These are phyloP conservation scores for Phaffomyces opuntiae DNA, from an alignment of 805 yeast species.

Conservation along the genomic window DNA sequence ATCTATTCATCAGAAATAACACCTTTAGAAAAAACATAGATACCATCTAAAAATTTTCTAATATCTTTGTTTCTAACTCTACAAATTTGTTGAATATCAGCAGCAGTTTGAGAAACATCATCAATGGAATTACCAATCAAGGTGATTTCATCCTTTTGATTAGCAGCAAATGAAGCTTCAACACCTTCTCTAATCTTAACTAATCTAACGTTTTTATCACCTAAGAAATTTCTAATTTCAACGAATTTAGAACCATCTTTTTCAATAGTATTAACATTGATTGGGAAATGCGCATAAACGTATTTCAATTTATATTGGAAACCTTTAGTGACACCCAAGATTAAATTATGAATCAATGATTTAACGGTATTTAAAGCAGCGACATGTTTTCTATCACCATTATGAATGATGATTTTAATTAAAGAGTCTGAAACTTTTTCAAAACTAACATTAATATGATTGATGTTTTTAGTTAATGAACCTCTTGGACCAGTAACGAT, in stretches of 20 bases:
- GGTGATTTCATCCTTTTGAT: conserved; percentile 90
- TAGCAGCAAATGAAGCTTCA: conserved; percentile 67
- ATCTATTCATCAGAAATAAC: conserved; percentile 52
- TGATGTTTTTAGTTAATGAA: conserved; percentile 78
- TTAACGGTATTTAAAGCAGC: conserved; percentile 99
- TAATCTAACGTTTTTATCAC: conserved; percentile 95
- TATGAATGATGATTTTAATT: conserved; percentile 88
- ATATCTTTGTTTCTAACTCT: conserved; percentile 99
- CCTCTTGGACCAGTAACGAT: conserved; percentile 98
- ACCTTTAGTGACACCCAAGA: conserved; percentile 99
- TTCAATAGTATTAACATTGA: conserved; percentile 88
- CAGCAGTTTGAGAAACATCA: conserved; percentile 97
- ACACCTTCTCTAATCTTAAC: conserved; percentile 88
- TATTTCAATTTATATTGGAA: conserved; percentile 99
- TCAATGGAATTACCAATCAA: conserved; percentile 94
- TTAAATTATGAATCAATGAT: conserved; percentile 87
- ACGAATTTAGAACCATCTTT: conserved; percentile 66
- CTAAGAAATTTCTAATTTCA: conserved; percentile 99
- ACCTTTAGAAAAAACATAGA: conserved; percentile 96
- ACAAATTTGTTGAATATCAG: conserved; percentile 96
- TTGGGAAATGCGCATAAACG: conserved; percentile 99
- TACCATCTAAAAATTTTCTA: conserved; percentile 99
- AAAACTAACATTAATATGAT: conserved; percentile 94
- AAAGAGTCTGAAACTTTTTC: conserved; percentile 60
- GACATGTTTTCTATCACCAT: conserved; percentile 99